Evolutionary conservation across 2,329 filamentous ascomycete species (phyloP).

Genomic region (Ascochyta viciae-villosae): DNA sequence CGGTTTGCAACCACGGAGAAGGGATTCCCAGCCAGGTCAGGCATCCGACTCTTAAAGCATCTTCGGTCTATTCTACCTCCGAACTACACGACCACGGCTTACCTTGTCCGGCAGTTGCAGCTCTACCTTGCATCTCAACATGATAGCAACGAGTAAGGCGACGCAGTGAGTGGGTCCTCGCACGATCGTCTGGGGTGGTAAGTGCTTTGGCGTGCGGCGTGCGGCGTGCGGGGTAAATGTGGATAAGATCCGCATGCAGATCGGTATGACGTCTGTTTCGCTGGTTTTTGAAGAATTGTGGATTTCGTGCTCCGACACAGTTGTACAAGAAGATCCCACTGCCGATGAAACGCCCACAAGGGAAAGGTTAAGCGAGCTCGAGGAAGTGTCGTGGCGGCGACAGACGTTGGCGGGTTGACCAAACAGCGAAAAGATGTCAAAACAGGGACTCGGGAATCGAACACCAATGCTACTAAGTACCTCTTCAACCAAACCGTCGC

Average conservation of each 20-base stretch:
- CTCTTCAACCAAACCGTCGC: too few relatives aligned
- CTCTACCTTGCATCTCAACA: slow-evolving; percentile 11
- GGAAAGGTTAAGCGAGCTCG: background rate
- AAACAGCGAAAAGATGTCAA: too few relatives aligned
- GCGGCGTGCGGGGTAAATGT: slow-evolving; percentile 25
- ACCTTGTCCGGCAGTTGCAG: slow-evolving; percentile 14
- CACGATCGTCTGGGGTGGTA: slow-evolving; percentile 22
- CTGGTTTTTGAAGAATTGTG: slow-evolving; percentile 1
- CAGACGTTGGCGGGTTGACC: too few relatives aligned
- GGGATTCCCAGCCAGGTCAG: background rate
- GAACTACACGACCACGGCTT: slow-evolving; percentile 17
- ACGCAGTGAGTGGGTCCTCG: slow-evolving; percentile 10
- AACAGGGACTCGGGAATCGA: too few relatives aligned
- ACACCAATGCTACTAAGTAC: too few relatives aligned
- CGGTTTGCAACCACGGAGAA: too few relatives aligned
- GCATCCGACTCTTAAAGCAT: slow-evolving; percentile 14
- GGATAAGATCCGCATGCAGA: slow-evolving; percentile 16
- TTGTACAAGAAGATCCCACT: background rate
- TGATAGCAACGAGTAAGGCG: slow-evolving; percentile 5
- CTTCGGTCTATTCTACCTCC: slow-evolving; percentile 22
- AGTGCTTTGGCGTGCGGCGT: slow-evolving; percentile 7
- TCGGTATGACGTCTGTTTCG: slow-evolving; percentile 19
- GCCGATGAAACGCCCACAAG: background rate
- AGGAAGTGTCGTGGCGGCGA: background rate
- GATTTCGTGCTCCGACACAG: background rate